Evolutionary conservation across 495 filamentous ascomycete genomes (phyloP), one percentile per base, ranked within the genome.

Genomic region (Annulohypoxylon maeteangense): DNA sequence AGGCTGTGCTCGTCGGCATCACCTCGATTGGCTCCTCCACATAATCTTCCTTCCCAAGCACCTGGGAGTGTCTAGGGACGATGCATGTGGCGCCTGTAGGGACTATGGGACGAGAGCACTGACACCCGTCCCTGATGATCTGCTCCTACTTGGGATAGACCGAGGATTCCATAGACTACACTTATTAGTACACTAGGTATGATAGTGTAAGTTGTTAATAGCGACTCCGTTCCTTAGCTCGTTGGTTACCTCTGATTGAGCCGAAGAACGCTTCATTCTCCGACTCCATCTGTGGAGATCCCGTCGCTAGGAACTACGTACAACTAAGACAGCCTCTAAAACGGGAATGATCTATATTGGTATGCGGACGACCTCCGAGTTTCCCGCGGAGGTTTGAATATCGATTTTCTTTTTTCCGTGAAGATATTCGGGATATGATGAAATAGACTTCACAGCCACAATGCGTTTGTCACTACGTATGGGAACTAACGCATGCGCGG

Each of bases 21-120:
- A 66, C 73, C 73, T 75, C 73, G 61, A 75, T 75, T 75, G 73
- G 73, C 34, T 67, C 70, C 70, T 72, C 70, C 70, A 68, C 70
- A 68, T 32, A 34, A 34, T 65, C 31, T 56, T 53, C 50, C 51
- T 61, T 65, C 70, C 70, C 70, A 73, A 53, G 61, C 61, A 40
- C 70, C 60, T 58, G 70, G 70, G 32, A 68, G 65, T 62, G 70
- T 73, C 70, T 65, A 73, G 65, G 70, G 62, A 51, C 55, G 54
- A 65, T 68, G 70, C 70, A 68, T 68, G 70, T 73, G 70, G 70
- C 70, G 70, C 36, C 60, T 73, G 70, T 73, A 68, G 10, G 55
- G 51, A 68, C 68, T 61, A 68, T 62, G 61, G 44, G 65, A 73
- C 36, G 61, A 58, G 58, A 57, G 44, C 27, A 62, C 23, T 55